Base-by-base conservation (phyloP, 2,329 filamentous ascomycete genomes). In the Neophaeococcomyces aloes region DNA sequence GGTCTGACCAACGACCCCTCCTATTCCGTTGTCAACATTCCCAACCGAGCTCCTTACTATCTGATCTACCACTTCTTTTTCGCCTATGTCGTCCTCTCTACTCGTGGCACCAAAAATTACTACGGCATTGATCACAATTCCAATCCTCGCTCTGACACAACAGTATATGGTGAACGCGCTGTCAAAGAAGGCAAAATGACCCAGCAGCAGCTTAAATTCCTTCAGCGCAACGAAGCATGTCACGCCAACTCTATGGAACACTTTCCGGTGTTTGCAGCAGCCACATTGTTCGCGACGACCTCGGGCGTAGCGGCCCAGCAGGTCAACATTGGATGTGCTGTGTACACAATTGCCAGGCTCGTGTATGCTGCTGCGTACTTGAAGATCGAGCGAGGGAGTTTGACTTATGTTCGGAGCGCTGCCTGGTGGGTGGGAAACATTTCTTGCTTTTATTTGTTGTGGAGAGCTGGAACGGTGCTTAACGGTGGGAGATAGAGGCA, bases 241-340 rank as follows among this genome's bases (percentile, higher is more conserved):
- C 65, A 68, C 46, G 64, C 65, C 13, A 72, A 72, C 43, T 61
- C 65, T 0, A 61, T 72, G 3, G 69, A 65, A 31, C 36, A 49
- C 32, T 49, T 45, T 29, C 37, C 47, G 14, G 10, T 69, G 2
- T 64, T 70, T 45, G 50, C 57, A 0, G 57, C 53, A 14, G 38
- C 43, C 7, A 31, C 64, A 30, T 43, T 66, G 6, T 57, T 61
- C 17, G 61, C 63, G 2, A 53, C 60, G 10, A 46, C 61, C 4
- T 57, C 62, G 2, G 62, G 62, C 8, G 48, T 69, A 15, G 53
- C 59, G 7, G 52, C 47, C 14, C 54, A 56, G 11, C 56, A 51
- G 1, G 61, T 68, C 47, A 69, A 69, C 49, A 45, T 31, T 3
- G 55, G 58, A 6, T 65, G 60, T 11, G 35, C 60, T 27, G 55